Base-by-base conservation (phyloP, 2,329 filamentous ascomycete species). In the Aspergillus hortae region DNA sequence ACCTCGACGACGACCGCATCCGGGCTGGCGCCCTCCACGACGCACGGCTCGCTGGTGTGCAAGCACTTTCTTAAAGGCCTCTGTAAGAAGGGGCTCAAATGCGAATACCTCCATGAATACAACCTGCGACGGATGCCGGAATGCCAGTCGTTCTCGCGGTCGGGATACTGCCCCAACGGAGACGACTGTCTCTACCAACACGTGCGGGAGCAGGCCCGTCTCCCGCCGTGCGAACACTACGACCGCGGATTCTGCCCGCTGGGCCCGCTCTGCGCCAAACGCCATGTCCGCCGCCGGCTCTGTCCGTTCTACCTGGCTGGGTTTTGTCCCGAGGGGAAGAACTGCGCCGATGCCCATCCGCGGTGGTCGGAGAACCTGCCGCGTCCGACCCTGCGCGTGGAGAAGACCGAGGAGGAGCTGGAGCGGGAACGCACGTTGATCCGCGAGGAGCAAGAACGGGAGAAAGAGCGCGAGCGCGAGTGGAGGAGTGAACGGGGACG, bases 91-190 rank as follows among this genome's bases (percentile, higher is more conserved):
- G 94, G 92, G 64, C 88, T 96, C 67, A 84, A 86, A 61, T 99
- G 94, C 84, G 94, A 99, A 77, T 99, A 97, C 66, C 80, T 97
- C 45, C 94, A 99, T 80, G 94, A 97, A 75, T 99, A 96, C 79
- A 97, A 99, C 75, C 82, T 99, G 61, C 86, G 94, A 58, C 92
- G 94, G 73, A 97, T 97, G 90, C 92, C 94, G 57, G 94, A 97
- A 76, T 99, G 94, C 76, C 95, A 95, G 67, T 95, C 96, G 74
- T 97, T 92, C 74, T 86, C 91, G 52, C 84, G 91, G 55, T 95
- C 94, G 67, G 90, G 90, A 51, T 96, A 95, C 71, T 99, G 94
- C 75, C 90, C 89, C 57, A 96, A 96, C 74, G 94, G 92, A 60
- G 92, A 97, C 72, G 94, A 99, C 74, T 99, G 94, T 67, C 79